Base-by-base conservation (phyloP, 225 moss, liverwort and hornwort species). In the Physcomitrium patens region DNA sequence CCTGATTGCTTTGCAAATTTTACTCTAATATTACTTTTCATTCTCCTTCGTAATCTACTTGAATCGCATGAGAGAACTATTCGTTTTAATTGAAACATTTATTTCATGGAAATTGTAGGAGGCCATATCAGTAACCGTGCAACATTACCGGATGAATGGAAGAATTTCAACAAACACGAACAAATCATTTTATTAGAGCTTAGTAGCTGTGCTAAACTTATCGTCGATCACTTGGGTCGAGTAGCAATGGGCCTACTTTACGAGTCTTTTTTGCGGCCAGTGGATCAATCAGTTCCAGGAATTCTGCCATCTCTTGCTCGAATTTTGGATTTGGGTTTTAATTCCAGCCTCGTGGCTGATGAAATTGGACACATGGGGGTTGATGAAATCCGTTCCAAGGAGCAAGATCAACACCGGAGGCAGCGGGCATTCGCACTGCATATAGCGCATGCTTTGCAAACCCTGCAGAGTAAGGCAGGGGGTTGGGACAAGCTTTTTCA, bases 161-260 rank as follows among this genome's bases (percentile, higher is more conserved):
- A 88, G 63, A 90, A 79, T 58, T 77, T 77, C 28, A 76, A 83
- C 60, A 74, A 73, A 59, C 84, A 75, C 50, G 95, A 99, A 77
- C 72, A 81, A 28, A 80, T 73, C 14, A 79, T 95, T 7, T 75
- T 95, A n/a, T 57, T 63, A 68, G 88, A 73, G n/a, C 79, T 99
- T 54, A 68, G 91, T 20, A 76, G 68, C 19, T 95, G 93, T 73
- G 81, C 87, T 60, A 87, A 89, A 51, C 74, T 59, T n/a, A 77
- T 95, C 16, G 80, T 77, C 50, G 76, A 74, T 63, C 93, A 90
- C 77, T 81, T 99, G 68, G 99, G 99, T 51, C 85, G 83, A 45
- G 86, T 92, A 73, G 91, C 95, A 42, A 84, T 92, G 70, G 93
- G 87, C 50, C 86, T 91, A 69, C 87, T 99, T 51, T 91, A 95